Conservation (phyloP, 2,329 filamentous ascomycete genomes). For the Aspergillus fructus region DNA sequence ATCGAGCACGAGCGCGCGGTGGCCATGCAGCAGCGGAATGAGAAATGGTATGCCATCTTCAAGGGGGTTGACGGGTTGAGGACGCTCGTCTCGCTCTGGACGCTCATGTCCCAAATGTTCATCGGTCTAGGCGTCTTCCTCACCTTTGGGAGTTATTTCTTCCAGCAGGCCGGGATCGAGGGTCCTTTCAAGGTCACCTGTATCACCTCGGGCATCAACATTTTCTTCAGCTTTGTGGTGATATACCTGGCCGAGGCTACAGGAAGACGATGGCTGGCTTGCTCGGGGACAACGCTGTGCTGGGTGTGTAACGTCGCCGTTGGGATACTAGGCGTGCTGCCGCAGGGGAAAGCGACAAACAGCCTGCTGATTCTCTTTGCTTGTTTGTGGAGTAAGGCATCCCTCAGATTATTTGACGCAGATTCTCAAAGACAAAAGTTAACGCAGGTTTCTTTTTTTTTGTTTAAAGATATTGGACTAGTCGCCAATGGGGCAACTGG, state of each 20-base stretch:
- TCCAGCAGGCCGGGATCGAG: slow-evolving; percentile 16
- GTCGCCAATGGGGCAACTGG: slow-evolving; percentile 27
- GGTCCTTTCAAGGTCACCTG: slow-evolving; percentile 13
- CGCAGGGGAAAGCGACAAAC: slow-evolving; percentile 1
- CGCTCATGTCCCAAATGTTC: slow-evolving; percentile 18
- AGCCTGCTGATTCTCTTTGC: slow-evolving; percentile 9
- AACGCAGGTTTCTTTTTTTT: neutral
- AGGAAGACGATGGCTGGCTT: slow-evolving; percentile 4
- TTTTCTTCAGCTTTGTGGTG: neutral
- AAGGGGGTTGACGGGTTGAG: slow-evolving; percentile 8
- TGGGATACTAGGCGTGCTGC: slow-evolving; percentile 2
- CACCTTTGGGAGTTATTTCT: slow-evolving; percentile 22
- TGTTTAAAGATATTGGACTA: slow-evolving; percentile 24
- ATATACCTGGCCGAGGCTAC: neutral
- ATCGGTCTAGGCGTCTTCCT: slow-evolving; percentile 18
- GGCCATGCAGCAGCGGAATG: slow-evolving; percentile 5
- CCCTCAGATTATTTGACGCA: too few relatives aligned
- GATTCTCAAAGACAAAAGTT: too few relatives aligned
- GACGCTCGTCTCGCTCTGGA: slow-evolving; percentile 15
- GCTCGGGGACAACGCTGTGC: slow-evolving; percentile 8
- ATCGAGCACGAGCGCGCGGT: slow-evolving; percentile 9
- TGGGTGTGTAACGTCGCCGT: slow-evolving; percentile 10
- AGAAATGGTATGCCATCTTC: slow-evolving; percentile 15
- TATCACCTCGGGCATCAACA: slow-evolving; percentile 12
- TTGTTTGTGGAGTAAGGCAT: slow-evolving; percentile 11